Percentiles rank a stretch among this genome's conserved stretches.
phyloP scores from a whole-genome alignment of 129 eudicot genomes.

The Flaveria trinervia region DNA sequence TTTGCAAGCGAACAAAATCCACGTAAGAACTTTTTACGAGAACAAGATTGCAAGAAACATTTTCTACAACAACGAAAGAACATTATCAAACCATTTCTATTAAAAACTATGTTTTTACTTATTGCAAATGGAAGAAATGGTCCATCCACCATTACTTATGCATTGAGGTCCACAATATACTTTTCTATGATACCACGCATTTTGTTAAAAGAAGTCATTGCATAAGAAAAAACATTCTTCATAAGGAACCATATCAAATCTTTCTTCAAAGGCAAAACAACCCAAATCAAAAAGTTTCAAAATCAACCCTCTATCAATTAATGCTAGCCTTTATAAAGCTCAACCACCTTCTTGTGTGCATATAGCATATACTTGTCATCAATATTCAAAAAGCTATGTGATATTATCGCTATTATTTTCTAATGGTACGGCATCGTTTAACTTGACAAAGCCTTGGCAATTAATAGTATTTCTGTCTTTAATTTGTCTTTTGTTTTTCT shows the following conservation, averaged over 20 bases:
- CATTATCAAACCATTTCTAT: neutral
- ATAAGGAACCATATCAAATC: slow-evolving; percentile 34
- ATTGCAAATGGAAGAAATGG: slow-evolving; percentile 29
- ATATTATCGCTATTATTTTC: neutral
- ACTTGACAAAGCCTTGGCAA: neutral
- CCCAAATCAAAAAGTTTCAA: slow-evolving; percentile 37
- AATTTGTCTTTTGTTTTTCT: no score
- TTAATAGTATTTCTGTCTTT: neutral
- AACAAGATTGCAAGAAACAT: neutral
- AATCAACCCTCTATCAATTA: slow-evolving; percentile 26
- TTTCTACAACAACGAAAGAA: neutral
- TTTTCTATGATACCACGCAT: slow-evolving; percentile 30
- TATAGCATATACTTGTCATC: slow-evolving; percentile 29
- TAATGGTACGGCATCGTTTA: slow-evolving; percentile 9
- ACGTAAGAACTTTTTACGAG: neutral
- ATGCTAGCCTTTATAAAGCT: slow-evolving; percentile 33
- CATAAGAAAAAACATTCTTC: slow-evolving; percentile 42
- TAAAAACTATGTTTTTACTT: neutral
- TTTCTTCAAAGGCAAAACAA: slow-evolving; percentile 33
- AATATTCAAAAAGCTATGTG: slow-evolving; percentile 26
- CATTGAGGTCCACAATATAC: slow-evolving; percentile 21
- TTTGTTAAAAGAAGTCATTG: slow-evolving; percentile 26
- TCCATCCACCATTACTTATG: slow-evolving; percentile 32
- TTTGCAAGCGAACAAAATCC: neutral
- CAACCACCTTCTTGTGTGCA: slow-evolving; percentile 37